Base-by-base conservation (phyloP, 2,329 filamentous ascomycete genomes). In the Exserohilum rostratum region DNA sequence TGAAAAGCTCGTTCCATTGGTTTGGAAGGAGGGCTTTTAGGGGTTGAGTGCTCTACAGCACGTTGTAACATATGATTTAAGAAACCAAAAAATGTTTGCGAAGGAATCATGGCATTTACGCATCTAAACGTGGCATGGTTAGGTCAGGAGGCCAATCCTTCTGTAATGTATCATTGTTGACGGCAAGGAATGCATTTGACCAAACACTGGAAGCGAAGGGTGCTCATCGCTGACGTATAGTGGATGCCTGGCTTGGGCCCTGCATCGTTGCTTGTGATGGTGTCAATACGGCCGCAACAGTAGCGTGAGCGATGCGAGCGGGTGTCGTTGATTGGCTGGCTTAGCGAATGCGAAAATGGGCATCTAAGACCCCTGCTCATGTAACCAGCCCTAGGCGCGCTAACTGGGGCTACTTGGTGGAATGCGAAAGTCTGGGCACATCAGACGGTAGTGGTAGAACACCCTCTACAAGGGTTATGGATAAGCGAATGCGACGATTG, bases 1-100 rank as follows among this genome's bases (percentile, higher is more conserved):
- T 49, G 50, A 33, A 39, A 33, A 34, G 30, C 34, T 50, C 12
- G 20, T 25, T 40, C 49, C 22, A 34, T 50, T 45, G 46, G 13
- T 51, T 55, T 57, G 42, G 20, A 40, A 15, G 31, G 30, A 44
- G 40, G 42, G 46, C 43, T 34, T 30, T 31, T 40, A 46, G 43
- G 33, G 46, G 37, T 11, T 46, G 37, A 46, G 55, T 50, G 55
- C 46, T 50, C 46, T 33, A 37, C 22, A 37, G 55, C 55, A 57
- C 55, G 49, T 37, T 57, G 55, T 57, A 57, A 47, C 51, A 57
- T 57, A 57, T 46, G 46, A 50, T 46, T 34, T 50, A 43, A 47
- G 50, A 45, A 56, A 55, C 47, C n/a, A n/a, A 57, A 57, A 57
- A 56, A 57, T 55, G 46, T 47, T 34, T 15, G 46, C 55, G 42